A percentile compares a stretch with the other conserved stretches of the same genome.
These are phyloP conservation scores for Geotrichum carabidarum DNA, from an alignment of 1,139 yeast species.

Conservation along the genomic window DNA sequence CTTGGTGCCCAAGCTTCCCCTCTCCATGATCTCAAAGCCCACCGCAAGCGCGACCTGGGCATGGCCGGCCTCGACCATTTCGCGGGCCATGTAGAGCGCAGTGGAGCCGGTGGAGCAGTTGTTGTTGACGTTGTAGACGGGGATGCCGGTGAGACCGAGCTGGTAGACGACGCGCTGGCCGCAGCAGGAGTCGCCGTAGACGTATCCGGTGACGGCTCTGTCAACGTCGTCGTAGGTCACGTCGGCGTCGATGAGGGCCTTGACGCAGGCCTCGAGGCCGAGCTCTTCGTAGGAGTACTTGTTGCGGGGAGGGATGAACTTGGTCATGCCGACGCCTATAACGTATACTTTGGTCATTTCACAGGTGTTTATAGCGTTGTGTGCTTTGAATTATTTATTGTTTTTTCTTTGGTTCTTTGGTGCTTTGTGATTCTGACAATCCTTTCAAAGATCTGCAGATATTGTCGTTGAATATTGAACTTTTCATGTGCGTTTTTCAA, in stretches of 20 bases:
- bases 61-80: constrained; percentile 27
- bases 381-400: too few relatives aligned
- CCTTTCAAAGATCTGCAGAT: too few relatives aligned
- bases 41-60: constrained; percentile 32
- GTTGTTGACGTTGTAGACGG: constrained; percentile 33
- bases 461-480: too few relatives aligned
- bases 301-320: constrained; percentile 33
- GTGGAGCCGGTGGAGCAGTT: constrained; percentile 35
- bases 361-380: too few relatives aligned
- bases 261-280: constrained; percentile 33
- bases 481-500: too few relatives aligned
- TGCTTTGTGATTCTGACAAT: too few relatives aligned
- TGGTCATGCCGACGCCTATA: constrained; percentile 34
- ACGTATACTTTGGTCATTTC: constrained; percentile 23
- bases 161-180: constrained; percentile 35
- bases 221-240: constrained; percentile 33
- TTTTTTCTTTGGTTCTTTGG: too few relatives aligned
- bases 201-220: constrained; percentile 31
- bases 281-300: constrained; percentile 31
- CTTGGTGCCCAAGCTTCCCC: constrained; percentile 29
- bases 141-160: constrained; percentile 34
- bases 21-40: constrained; percentile 34
- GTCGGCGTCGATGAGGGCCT: constrained; percentile 33
- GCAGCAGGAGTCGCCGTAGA: constrained; percentile 34
- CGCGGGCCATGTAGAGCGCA: constrained; percentile 30